phyloP scores from a whole-genome alignment of 140 eudicot species.

The Erigeron philadelphicus region DNA sequence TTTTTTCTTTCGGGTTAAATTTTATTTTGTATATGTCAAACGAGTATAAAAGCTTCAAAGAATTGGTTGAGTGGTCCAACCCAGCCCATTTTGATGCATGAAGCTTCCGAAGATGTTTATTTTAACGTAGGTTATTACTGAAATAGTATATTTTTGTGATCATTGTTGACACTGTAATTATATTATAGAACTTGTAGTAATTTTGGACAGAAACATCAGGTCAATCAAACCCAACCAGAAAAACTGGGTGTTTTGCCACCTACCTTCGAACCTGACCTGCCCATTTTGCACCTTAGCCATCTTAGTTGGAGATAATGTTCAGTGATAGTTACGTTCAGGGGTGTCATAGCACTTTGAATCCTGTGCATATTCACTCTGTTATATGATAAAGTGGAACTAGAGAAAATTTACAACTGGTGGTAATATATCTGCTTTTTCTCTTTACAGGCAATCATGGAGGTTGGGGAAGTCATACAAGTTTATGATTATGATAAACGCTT shows the following conservation, averaged over 20 bases:
- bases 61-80: too few species aligned
- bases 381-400: constrained; percentile 1
- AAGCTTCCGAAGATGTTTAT: background rate
- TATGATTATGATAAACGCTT: constrained; percentile 79
- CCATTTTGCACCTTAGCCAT: background rate
- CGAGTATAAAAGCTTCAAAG: background rate
- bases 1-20: background rate
- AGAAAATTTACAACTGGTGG: background rate
- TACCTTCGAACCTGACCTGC: background rate
- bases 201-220: background rate
- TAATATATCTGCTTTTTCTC: constrained; percentile 1
- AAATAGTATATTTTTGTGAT: background rate
- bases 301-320: too few species aligned
- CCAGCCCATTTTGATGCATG: background rate
- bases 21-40: background rate
- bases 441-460: constrained; percentile 78
- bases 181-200: background rate
- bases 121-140: background rate
- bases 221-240: background rate
- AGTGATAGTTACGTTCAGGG: background rate
- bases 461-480: constrained; percentile 89
- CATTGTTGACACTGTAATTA: background rate
- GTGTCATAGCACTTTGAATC: constrained; percentile 3
- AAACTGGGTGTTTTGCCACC: background rate
- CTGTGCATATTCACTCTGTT: background rate